Evolutionary conservation across 768 basidiomycete species (phyloP).

Genomic region (Agrocybe praecox): DNA sequence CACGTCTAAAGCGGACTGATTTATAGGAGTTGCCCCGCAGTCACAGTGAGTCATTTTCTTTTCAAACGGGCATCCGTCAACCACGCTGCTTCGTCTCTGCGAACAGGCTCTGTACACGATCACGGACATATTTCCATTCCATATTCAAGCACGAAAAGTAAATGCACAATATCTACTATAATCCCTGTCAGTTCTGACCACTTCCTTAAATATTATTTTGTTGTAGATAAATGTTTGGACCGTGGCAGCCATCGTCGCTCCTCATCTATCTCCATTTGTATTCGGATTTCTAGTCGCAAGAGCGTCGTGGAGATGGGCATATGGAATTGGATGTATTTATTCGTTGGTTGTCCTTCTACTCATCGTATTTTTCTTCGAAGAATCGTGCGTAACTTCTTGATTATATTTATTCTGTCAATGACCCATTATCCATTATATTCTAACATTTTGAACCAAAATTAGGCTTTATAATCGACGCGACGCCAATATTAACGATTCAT

Average conservation of each 20-base stretch:
- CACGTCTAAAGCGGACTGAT: not conserved
- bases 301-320: conserved; percentile 65
- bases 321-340: conserved; percentile 67
- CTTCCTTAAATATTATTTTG: too few species aligned
- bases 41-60: conserved; percentile 41
- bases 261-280: conserved; percentile 64
- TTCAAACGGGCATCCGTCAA: not conserved
- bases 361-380: conserved; percentile 63
- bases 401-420: too few species aligned
- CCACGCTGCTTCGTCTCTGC: not conserved
- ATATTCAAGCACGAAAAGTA: conserved; percentile 67
- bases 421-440: too few species aligned
- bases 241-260: conserved; percentile 70
- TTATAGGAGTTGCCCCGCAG: conserved; percentile 58
- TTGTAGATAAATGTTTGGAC: conserved; percentile 68
- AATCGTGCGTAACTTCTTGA: conserved; percentile 60
- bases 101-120: conserved; percentile 60
- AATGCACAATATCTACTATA: too few species aligned
- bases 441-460: too few species aligned
- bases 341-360: conserved; percentile 54
- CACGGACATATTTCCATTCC: conserved; percentile 70
- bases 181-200: too few species aligned
- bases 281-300: conserved; percentile 70
- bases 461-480: conserved; percentile 61
- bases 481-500: conserved; percentile 50